Percentiles rank a stretch among this genome's conserved stretches.
Conservation (phyloP, 23 red algal genomes). For the Gracilaria vermiculophylla region DNA sequence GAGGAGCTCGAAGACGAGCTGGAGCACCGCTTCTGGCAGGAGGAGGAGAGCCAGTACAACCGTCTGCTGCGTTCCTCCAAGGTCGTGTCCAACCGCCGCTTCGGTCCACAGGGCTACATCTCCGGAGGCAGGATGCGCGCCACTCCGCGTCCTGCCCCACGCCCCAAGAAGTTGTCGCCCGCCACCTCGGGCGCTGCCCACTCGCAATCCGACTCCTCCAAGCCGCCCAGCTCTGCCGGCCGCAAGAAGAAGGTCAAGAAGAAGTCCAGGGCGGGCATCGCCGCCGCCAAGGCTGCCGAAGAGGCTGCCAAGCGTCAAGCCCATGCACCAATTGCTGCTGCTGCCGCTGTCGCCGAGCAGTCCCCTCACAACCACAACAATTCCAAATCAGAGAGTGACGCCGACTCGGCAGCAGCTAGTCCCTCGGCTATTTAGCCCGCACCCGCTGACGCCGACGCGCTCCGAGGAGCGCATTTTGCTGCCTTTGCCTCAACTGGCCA, state of each 20-base stretch:
- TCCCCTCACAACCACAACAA: not conserved
- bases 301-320: not conserved
- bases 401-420: not conserved
- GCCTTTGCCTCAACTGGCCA: not conserved
- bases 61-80: conserved; percentile 44
- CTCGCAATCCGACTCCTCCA: not conserved
- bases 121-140: conserved; percentile 47
- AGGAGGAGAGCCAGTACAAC: conserved; percentile 46
- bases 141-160: conserved; percentile 20
- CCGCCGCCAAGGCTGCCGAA: conserved; percentile 21
- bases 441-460: not conserved
- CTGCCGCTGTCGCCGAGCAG: not conserved
- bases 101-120: conserved; percentile 50
- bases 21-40: conserved; percentile 50
- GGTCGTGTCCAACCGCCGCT: conserved; percentile 52
- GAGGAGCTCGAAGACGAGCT: conserved; percentile 69
- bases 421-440: not conserved
- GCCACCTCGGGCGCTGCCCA: not conserved
- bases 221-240: not conserved
- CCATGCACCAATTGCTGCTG: no score
- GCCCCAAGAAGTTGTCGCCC: not conserved
- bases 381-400: not conserved
- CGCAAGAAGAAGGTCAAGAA: conserved; percentile 70
- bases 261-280: conserved; percentile 48
- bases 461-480: not conserved